phyloP scores from a whole-genome alignment of 1,139 yeast species.

The Magnusiomyces sp. region DNA sequence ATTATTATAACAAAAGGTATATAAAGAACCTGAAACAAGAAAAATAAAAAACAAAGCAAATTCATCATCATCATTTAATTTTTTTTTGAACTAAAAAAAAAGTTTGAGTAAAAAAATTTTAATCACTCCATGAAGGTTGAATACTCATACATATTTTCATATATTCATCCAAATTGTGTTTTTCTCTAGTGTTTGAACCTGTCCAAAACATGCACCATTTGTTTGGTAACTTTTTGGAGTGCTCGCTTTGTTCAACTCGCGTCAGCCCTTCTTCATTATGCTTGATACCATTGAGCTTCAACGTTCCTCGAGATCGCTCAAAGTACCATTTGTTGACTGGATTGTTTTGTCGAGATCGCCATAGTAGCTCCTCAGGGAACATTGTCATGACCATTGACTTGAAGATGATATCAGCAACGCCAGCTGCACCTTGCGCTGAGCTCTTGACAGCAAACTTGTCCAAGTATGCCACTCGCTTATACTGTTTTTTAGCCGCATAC shows the following conservation, averaged over 20 bases:
- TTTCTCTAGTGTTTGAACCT: slow-evolving; percentile 39
- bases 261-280: no score
- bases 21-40: no score
- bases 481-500: slow-evolving; percentile 13
- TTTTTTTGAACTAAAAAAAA: no score
- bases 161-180: slow-evolving; percentile 31
- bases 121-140: slow-evolving; percentile 31
- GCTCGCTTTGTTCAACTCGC: no score
- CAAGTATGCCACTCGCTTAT: slow-evolving; percentile 46
- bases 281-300: no score
- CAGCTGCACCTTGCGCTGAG: slow-evolving; percentile 79
- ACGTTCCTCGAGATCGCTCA: slow-evolving; percentile 75
- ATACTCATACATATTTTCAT: slow-evolving; percentile 36
- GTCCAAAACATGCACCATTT: slow-evolving; percentile 66
- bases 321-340: slow-evolving; percentile 98
- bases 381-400: slow-evolving; percentile 59
- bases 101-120: no score
- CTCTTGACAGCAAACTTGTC: slow-evolving; percentile 90
- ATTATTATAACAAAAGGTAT: no score
- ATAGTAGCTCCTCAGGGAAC: slow-evolving; percentile 67
- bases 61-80: no score
- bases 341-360: slow-evolving; percentile 81
- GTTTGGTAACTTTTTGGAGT: slow-evolving; percentile 31
- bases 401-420: slow-evolving; percentile 88
- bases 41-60: no score